Conservation (phyloP, 176 grass and related monocot genomes). For the Tuctoria greenei region DNA sequence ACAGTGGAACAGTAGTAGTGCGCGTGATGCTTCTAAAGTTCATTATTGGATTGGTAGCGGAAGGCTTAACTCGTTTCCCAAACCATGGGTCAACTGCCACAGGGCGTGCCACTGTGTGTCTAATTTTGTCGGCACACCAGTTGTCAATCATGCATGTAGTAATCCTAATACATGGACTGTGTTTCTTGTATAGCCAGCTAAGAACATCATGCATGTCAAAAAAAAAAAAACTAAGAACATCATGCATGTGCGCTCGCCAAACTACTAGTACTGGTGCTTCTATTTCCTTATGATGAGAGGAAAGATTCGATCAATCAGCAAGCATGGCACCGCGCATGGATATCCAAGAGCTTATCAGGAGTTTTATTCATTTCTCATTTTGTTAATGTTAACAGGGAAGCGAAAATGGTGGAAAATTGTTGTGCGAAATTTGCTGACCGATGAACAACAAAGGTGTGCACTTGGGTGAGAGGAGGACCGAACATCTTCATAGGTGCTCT, state of each 20-base stretch:
- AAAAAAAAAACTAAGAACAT: no score
- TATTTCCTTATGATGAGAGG: background rate
- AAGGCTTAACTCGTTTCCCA: background rate
- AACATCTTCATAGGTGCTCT: no score
- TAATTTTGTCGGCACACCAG: constrained; percentile 16
- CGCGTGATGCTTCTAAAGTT: background rate
- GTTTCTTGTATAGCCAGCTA: background rate
- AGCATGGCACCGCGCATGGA: no score
- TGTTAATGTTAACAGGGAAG: no score
- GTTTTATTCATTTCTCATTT: no score
- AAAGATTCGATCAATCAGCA: constrained; percentile 3
- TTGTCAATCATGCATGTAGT: background rate
- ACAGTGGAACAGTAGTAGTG: background rate
- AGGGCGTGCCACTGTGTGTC: background rate
- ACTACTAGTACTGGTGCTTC: constrained; percentile 3
- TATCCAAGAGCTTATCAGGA: no score
- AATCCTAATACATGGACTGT: background rate
- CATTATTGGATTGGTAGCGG: background rate
- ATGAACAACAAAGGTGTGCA: no score
- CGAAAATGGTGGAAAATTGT: no score
- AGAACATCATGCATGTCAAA: no score
- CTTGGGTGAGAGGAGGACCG: no score
- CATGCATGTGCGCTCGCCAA: constrained; percentile 4
- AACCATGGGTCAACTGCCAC: background rate
- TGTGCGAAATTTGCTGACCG: no score